Base-by-base conservation (phyloP, 2,329 filamentous ascomycete species). In the Nannizzia gypsea region DNA sequence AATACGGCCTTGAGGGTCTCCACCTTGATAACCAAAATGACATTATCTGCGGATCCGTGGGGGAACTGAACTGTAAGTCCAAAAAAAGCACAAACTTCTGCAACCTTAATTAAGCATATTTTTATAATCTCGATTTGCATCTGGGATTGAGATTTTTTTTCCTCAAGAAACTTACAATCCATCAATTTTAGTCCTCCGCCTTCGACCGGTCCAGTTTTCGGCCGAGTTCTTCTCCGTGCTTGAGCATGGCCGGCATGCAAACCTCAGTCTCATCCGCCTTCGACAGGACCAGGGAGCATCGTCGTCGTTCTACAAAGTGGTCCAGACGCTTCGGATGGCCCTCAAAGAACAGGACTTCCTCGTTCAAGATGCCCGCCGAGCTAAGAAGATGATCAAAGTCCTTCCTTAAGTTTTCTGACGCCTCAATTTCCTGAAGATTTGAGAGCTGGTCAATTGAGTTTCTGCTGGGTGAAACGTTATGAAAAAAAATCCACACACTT, bases 241-340 rank as follows among this genome's bases (percentile, higher is more conserved):
- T 63, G 89, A 96, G 74, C 88, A 93, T 68, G 89, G 89, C 55
- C 86, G 83, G 67, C 85, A 84, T 64, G 85, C 83, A 52, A 86
- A 86, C 54, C 80, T 96, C 59, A 88, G 87, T 71, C 84, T 96
- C 64, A 84, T 89, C 31, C 86, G 89, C 38, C 89, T 96, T 71
- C 92, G 88, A 1, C 91, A 96, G 69, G 90, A 93, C 69, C 86
- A 86, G 61, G 93, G 92, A n/a, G 91, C 92, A 1, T 90, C 89
- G 40, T 93, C 87, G 67, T 93, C 88, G 66, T 95, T 97, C 75
- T 82, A 89, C 70, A 85, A 84, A 68, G 88, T 96, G 8, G 82
- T 95, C 26, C 87, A 90, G 61, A 87, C 87, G 2, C 79, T 96
- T 66, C 81, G 86, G 64, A 78, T 81, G 20, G 81, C 89, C 15